phyloP scores from a whole-genome alignment of 331 rosid species.

The Pyracantha coccinea region DNA sequence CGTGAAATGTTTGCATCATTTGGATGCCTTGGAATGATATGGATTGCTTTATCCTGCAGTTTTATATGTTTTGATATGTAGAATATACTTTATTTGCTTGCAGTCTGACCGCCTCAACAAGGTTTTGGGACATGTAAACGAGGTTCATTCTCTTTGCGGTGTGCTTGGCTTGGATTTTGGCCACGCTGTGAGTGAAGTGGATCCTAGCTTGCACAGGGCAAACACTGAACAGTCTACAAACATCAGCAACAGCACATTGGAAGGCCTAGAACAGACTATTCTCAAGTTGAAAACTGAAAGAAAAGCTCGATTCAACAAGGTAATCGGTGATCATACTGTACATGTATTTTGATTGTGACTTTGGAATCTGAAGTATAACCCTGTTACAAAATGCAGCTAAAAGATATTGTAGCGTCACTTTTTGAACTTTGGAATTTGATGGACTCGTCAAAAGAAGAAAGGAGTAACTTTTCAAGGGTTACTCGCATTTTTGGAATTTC shows the following conservation, averaged over 20 bases:
- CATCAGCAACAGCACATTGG: slow-evolving; percentile 78
- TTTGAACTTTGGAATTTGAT: slow-evolving; percentile 96
- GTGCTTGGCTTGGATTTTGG: slow-evolving; percentile 88
- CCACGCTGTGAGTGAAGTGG: slow-evolving; percentile 76
- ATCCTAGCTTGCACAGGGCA: slow-evolving; percentile 80
- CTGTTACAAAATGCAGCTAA: slow-evolving; percentile 55
- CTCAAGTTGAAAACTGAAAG: slow-evolving; percentile 61
- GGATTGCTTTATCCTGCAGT: background rate
- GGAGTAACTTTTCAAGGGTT: slow-evolving; percentile 45
- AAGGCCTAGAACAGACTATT: slow-evolving; percentile 80
- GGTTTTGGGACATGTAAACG: slow-evolving; percentile 78
- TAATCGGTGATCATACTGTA: slow-evolving; percentile 11
- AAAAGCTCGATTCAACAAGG: slow-evolving; percentile 73
- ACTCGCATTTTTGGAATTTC: slow-evolving; percentile 45
- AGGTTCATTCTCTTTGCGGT: slow-evolving; percentile 86
- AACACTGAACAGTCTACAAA: slow-evolving; percentile 74
- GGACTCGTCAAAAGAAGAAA: slow-evolving; percentile 89
- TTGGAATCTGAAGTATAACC: background rate
- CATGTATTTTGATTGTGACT: slow-evolving; percentile 1
- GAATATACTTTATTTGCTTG: slow-evolving; percentile 2
- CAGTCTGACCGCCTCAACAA: slow-evolving; percentile 93
- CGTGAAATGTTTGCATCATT: background rate
- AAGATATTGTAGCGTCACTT: slow-evolving; percentile 51
- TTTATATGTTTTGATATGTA: background rate
- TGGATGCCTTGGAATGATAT: background rate